A percentile compares a stretch with the other conserved stretches of the same genome.
Evolutionary conservation across 139 green algal genomes (phyloP).

Genomic region (Tetraselmis striata): DNA sequence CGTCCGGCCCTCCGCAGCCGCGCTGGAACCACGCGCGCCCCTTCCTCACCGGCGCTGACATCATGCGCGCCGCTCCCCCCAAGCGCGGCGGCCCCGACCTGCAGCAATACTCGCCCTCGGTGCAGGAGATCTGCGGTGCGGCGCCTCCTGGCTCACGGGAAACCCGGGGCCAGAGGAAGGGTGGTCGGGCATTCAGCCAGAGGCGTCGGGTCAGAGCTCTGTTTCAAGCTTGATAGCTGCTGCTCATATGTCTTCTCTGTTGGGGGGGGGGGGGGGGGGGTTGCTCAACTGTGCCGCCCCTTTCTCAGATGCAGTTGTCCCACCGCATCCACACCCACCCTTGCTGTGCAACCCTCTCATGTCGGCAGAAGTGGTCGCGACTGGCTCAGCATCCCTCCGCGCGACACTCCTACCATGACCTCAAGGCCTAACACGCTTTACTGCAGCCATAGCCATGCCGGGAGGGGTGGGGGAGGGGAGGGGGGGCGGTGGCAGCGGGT

Average conservation of each 20-base stretch:
- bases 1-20: slow-evolving; percentile 2
- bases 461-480: too few species aligned
- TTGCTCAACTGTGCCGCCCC: neutral
- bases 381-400: slow-evolving; percentile 6
- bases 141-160: slow-evolving; percentile 9
- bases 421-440: too few species aligned
- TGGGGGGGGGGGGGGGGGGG: neutral
- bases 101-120: slow-evolving; percentile 9
- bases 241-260: neutral
- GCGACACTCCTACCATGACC: neutral
- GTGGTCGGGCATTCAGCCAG: slow-evolving; percentile 1
- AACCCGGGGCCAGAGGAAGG: neutral
- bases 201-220: slow-evolving; percentile 27
- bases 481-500: neutral
- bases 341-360: neutral
- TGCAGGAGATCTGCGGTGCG: slow-evolving; percentile 4
- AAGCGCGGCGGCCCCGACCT: slow-evolving; percentile 4
- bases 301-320: slow-evolving; percentile 9
- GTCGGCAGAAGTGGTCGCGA: neutral
- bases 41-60: slow-evolving; percentile 17
- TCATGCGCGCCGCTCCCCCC: slow-evolving; percentile 11
- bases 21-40: slow-evolving; percentile 15
- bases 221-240: too few species aligned
- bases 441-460: neutral
- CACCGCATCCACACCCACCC: slow-evolving; percentile 18